These are phyloP conservation scores for Phoenix dactylifera DNA, from an alignment of 176 grass and related monocot genomes.

Conservation along the genomic window DNA sequence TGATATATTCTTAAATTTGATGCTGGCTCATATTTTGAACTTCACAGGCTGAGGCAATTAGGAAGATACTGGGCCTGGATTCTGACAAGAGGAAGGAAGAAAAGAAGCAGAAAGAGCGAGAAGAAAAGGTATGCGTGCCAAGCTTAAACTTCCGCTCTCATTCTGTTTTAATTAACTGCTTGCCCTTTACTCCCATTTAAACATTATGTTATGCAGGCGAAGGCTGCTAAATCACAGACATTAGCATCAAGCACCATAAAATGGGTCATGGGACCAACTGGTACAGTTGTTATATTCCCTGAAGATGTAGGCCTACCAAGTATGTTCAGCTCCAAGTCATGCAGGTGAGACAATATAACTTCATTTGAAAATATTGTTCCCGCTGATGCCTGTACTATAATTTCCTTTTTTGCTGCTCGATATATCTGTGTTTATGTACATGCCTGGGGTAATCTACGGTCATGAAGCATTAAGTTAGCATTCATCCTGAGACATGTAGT, in stretches of 20 bases:
- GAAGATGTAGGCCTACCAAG: constrained; percentile 52
- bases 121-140: constrained; percentile 32
- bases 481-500: not conserved
- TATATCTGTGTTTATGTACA: too few relatives aligned
- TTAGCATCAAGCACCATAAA: constrained; percentile 42
- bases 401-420: not conserved
- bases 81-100: constrained; percentile 68
- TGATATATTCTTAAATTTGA: not conserved
- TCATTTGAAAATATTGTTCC: not conserved
- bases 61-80: constrained; percentile 71
- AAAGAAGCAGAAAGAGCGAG: constrained; percentile 48
- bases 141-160: not conserved
- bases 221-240: constrained; percentile 32
- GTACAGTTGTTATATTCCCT: constrained; percentile 57
- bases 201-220: constrained; percentile 30
- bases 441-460: too few relatives aligned
- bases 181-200: not conserved
- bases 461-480: too few relatives aligned
- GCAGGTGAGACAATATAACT: constrained; percentile 25
- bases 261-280: constrained; percentile 42
- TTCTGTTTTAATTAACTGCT: not conserved
- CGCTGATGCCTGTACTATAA: too few relatives aligned
- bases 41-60: constrained; percentile 59
- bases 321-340: constrained; percentile 60
- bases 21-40: not conserved